Percentiles rank a stretch among this genome's conserved stretches.
Conservation (phyloP, 169 alveolate species). For the Cryptosporidium tyzzeri region DNA sequence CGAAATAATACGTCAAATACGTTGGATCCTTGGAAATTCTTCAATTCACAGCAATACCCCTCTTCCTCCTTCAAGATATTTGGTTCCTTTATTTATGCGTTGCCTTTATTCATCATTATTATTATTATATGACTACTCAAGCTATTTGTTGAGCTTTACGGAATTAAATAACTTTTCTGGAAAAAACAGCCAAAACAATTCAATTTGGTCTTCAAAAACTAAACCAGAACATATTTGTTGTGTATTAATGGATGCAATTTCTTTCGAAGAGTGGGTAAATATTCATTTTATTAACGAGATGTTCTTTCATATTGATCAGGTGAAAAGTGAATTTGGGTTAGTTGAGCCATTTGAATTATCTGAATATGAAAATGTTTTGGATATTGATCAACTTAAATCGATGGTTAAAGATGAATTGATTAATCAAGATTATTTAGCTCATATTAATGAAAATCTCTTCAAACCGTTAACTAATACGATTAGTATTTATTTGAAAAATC, state of each 20-base stretch:
- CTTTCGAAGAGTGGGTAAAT: slow-evolving; percentile 39
- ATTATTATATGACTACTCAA: slow-evolving; percentile 47
- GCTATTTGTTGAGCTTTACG: slow-evolving; percentile 19
- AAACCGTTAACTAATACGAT: background rate
- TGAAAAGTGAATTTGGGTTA: slow-evolving; percentile 13
- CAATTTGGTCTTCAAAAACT: slow-evolving; percentile 27
- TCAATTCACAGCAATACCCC: slow-evolving; percentile 41
- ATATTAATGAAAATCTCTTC: slow-evolving; percentile 19
- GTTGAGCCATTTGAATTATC: background rate
- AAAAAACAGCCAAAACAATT: background rate
- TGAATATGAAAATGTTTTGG: background rate
- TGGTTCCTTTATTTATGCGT: slow-evolving; percentile 69
- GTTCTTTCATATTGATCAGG: slow-evolving; percentile 31
- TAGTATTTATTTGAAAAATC: slow-evolving; percentile 24
- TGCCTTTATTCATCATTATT: slow-evolving; percentile 51
- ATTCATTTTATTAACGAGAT: slow-evolving; percentile 27
- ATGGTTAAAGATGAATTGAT: slow-evolving; percentile 19
- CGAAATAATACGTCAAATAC: slow-evolving; percentile 62
- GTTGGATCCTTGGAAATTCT: slow-evolving; percentile 68
- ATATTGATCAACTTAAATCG: slow-evolving; percentile 18
- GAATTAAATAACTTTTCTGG: slow-evolving; percentile 5
- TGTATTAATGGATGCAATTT: slow-evolving; percentile 35
- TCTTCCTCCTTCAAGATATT: slow-evolving; percentile 63
- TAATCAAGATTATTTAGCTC: slow-evolving; percentile 16
- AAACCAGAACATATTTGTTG: slow-evolving; percentile 63